A percentile compares a stretch with the other conserved stretches of the same genome.
phyloP scores from a whole-genome alignment of 1,139 yeast genomes.

The Candida sanyaensis region DNA sequence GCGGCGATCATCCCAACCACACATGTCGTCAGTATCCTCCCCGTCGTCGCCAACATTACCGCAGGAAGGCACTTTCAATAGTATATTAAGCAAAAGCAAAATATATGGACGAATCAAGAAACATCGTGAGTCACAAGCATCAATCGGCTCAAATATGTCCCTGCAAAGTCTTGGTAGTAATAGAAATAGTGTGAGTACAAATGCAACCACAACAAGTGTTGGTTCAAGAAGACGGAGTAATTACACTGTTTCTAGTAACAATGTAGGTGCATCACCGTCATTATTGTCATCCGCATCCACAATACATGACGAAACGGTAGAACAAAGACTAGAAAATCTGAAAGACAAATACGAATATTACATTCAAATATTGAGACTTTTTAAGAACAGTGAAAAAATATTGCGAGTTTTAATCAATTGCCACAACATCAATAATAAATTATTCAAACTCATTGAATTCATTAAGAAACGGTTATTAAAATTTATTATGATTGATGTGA shows the following conservation, averaged over 20 bases:
- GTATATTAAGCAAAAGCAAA: slow-evolving; percentile 38
- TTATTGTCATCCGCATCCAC: slow-evolving; percentile 9
- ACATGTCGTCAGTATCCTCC: neutral
- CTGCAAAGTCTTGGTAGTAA: slow-evolving; percentile 17
- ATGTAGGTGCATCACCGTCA: slow-evolving; percentile 6
- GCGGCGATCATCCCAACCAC: neutral
- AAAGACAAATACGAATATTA: slow-evolving; percentile 41
- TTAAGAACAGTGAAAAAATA: slow-evolving; percentile 19
- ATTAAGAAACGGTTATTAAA: slow-evolving; percentile 37
- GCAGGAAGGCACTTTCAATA: slow-evolving; percentile 26
- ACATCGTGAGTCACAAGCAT: slow-evolving; percentile 39
- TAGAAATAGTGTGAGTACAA: slow-evolving; percentile 28
- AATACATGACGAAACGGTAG: slow-evolving; percentile 2
- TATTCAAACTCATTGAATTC: slow-evolving; percentile 37
- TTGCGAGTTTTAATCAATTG: slow-evolving; percentile 13
- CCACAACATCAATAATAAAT: slow-evolving; percentile 16
- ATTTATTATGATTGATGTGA: slow-evolving; percentile 40
- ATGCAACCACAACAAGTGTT: slow-evolving; percentile 18
- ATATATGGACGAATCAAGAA: slow-evolving; percentile 41
- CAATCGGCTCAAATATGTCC: slow-evolving; percentile 29
- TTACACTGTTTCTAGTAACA: slow-evolving; percentile 9
- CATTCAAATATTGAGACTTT: slow-evolving; percentile 25
- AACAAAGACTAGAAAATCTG: slow-evolving; percentile 35
- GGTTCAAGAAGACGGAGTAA: slow-evolving; percentile 29
- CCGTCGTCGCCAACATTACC: slow-evolving; percentile 3